Conservation (phyloP, 441 rosid species). For the Raphanus hybrid region DNA sequence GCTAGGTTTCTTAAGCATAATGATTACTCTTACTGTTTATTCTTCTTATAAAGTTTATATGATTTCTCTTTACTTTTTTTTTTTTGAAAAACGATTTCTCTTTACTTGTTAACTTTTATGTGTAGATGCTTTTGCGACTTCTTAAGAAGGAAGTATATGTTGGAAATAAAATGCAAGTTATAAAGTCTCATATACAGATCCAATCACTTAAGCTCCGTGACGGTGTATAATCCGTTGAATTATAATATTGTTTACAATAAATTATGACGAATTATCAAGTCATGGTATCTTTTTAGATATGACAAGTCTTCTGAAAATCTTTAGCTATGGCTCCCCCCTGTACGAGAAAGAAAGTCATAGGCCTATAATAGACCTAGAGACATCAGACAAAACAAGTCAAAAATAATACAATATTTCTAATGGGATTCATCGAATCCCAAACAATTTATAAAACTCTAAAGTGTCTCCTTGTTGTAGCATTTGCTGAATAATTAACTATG, state of each 20-base stretch:
- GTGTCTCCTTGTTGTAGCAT: slow-evolving; percentile 8
- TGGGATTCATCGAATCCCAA: neutral
- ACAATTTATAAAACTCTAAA: slow-evolving; percentile 5
- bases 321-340: neutral
- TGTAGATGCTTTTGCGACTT: neutral
- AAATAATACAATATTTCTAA: neutral
- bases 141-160: neutral
- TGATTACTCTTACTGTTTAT: slow-evolving; percentile 17
- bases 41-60: neutral
- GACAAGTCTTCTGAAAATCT: slow-evolving; percentile 14
- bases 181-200: neutral
- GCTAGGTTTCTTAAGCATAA: slow-evolving; percentile 5
- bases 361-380: slow-evolving; percentile 15
- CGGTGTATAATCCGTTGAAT: neutral
- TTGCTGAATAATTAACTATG: neutral
- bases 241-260: neutral
- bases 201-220: neutral
- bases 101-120: slow-evolving; percentile 11
- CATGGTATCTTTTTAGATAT: neutral
- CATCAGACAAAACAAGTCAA: slow-evolving; percentile 18
- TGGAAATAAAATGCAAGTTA: neutral
- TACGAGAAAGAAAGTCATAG: slow-evolving; percentile 21
- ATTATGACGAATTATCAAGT: neutral
- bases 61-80: neutral
- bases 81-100: neutral